Evolutionary conservation across 225 moss, liverwort and hornwort genomes (phyloP).

Genomic region (Thuidium tamariscinum): DNA sequence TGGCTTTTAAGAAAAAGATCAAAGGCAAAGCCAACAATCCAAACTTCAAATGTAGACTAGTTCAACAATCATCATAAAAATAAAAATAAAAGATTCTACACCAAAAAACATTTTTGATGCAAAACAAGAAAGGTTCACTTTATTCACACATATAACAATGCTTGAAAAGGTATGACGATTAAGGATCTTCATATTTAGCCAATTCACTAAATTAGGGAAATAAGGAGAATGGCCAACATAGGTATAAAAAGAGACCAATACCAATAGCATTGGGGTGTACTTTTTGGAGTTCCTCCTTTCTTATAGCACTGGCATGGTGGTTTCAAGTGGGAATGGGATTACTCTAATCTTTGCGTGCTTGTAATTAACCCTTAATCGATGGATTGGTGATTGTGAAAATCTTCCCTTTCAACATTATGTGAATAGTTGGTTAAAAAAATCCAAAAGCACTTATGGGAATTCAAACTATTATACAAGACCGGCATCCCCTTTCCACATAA

Average conservation of each 20-base stretch:
- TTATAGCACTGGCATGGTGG: accelerated
- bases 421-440: no score
- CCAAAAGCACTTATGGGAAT: no score
- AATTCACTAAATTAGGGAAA: accelerated
- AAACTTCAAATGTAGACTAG: not conserved
- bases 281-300: accelerated
- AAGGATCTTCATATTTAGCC: not conserved
- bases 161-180: not conserved
- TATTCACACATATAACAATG: not conserved
- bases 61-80: not conserved
- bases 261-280: accelerated
- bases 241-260: not conserved
- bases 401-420: no score
- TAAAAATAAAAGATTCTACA: accelerated
- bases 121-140: not conserved
- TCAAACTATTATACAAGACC: no score
- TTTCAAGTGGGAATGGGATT: accelerated
- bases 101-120: not conserved
- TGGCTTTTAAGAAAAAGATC: no score
- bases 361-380: no score
- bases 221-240: accelerated
- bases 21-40: not conserved
- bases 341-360: not conserved
- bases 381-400: no score
- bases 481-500: no score